Evolutionary conservation across 306 rosid species (phyloP).

Genomic region (Casuarina glauca): DNA sequence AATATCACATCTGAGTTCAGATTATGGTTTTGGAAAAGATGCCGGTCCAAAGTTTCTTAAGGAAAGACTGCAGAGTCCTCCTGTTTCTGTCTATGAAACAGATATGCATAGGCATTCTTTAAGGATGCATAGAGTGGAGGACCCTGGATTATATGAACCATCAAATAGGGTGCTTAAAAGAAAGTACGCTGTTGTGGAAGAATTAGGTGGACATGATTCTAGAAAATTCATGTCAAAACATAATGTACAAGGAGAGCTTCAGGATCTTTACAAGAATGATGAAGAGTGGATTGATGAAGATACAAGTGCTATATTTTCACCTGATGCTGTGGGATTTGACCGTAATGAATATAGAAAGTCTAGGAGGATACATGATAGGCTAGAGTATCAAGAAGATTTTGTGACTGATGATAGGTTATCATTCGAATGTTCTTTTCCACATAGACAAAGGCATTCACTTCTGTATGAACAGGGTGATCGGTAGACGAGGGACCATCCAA

Average conservation of each 20-base stretch:
- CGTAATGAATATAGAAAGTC: conserved; percentile 44
- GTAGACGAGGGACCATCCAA: conserved; percentile 51
- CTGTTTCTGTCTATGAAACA: conserved; percentile 45
- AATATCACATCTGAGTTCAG: conserved; percentile 43
- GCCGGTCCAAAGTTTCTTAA: conserved; percentile 48
- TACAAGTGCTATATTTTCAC: conserved; percentile 38
- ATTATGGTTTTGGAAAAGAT: conserved; percentile 60
- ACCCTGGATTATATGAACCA: conserved; percentile 46
- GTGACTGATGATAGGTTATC: conserved; percentile 49
- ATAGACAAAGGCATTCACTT: conserved; percentile 38
- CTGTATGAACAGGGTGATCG: conserved; percentile 47
- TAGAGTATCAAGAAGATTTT: conserved; percentile 43
- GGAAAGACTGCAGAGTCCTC: conserved; percentile 54
- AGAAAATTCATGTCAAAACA: conserved; percentile 48
- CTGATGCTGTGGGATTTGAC: conserved; percentile 47
- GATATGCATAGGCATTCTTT: conserved; percentile 44
- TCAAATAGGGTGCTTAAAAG: conserved; percentile 55
- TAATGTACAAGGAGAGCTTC: conserved; percentile 44
- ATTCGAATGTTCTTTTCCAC: conserved; percentile 43
- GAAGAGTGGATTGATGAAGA: conserved; percentile 71
- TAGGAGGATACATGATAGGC: conserved; percentile 39
- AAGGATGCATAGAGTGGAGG: conserved; percentile 49
- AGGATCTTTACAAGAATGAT: conserved; percentile 48
- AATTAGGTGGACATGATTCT: conserved; percentile 36
- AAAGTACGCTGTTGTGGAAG: conserved; percentile 51